Conservation (phyloP, 805 yeast species). For the Maudiozyma serrabonitensis region DNA sequence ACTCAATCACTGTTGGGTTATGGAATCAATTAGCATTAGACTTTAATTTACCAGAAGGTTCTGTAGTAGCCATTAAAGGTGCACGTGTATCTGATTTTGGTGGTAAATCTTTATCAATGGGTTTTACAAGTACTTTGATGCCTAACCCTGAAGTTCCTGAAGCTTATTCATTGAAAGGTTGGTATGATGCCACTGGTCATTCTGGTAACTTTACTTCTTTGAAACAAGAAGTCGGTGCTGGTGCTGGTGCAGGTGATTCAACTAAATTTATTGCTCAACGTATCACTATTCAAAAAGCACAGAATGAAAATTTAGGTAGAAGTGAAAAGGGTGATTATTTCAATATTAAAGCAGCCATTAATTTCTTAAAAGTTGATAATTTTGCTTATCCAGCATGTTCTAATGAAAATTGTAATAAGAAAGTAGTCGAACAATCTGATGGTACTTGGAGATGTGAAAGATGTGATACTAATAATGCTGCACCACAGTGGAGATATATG, state of each 20-base stretch:
- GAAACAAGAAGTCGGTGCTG: conserved; percentile 40
- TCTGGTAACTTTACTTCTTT: conserved; percentile 51
- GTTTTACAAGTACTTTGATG: conserved; percentile 64
- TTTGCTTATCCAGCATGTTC: conserved; percentile 88
- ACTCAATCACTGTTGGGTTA: conserved; percentile 67
- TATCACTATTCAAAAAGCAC: conserved; percentile 56
- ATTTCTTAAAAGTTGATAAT: conserved; percentile 61
- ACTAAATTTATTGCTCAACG: conserved; percentile 43
- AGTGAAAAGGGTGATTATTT: conserved; percentile 76
- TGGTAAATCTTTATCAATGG: conserved; percentile 74
- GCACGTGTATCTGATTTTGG: conserved; percentile 81
- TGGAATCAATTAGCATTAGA: conserved; percentile 87
- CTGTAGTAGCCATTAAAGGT: conserved; percentile 88
- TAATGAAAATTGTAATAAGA: conserved; percentile 68
- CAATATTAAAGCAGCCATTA: conserved; percentile 62
- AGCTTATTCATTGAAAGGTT: conserved; percentile 81
- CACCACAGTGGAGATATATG: conserved; percentile 73
- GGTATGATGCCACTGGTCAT: conserved; percentile 82
- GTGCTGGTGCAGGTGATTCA: conserved; percentile 22
- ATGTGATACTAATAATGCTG: conserved; percentile 60
- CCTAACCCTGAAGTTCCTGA: conserved; percentile 85
- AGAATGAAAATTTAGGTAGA: conserved; percentile 57
- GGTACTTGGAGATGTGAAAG: conserved; percentile 91
- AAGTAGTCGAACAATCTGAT: conserved; percentile 63
- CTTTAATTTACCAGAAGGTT: conserved; percentile 61